Percentiles rank a stretch among this genome's conserved stretches.
These are phyloP conservation scores for Nissolia schottii DNA, from an alignment of 306 rosid species.

Conservation along the genomic window DNA sequence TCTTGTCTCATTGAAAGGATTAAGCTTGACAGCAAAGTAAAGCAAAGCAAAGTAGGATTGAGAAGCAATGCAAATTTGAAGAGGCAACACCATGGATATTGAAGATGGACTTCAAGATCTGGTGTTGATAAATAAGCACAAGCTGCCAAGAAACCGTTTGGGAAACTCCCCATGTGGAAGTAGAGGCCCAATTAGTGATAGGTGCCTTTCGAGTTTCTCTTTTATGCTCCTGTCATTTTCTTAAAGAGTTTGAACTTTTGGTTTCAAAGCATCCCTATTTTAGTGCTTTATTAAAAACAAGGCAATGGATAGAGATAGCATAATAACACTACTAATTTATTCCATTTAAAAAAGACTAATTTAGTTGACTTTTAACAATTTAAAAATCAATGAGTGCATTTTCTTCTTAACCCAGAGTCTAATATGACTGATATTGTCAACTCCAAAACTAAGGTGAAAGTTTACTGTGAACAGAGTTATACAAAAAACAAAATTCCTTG, in stretches of 20 bases:
- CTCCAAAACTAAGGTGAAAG: too few relatives aligned
- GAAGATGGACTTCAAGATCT: conserved; percentile 79
- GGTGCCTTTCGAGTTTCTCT: conserved; percentile 82
- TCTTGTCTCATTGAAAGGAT: too few relatives aligned
- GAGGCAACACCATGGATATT: conserved; percentile 64
- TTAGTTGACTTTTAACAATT: too few relatives aligned
- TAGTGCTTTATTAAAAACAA: conserved; percentile 42
- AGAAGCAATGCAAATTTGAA: conserved; percentile 59
- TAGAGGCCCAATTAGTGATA: conserved; percentile 71
- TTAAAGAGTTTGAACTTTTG: conserved; percentile 60
- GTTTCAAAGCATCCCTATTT: conserved; percentile 55
- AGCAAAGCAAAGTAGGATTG: too few relatives aligned
- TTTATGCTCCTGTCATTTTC: conserved; percentile 86
- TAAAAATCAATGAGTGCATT: too few relatives aligned
- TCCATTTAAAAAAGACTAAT: neutral
- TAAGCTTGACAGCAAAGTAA: too few relatives aligned
- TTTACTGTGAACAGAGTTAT: too few relatives aligned
- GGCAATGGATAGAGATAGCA: neutral
- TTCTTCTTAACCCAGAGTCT: too few relatives aligned
- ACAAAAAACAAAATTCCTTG: neutral
- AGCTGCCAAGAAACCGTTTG: conserved; percentile 55
- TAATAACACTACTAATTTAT: neutral
- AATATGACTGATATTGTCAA: too few relatives aligned
- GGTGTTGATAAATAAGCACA: conserved; percentile 53
- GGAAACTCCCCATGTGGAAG: conserved; percentile 48